A percentile compares a stretch with the other conserved stretches of the same genome.
These are phyloP conservation scores for Neofusicoccum umdonicola DNA, from an alignment of 2,329 filamentous ascomycete genomes.

Conservation along the genomic window DNA sequence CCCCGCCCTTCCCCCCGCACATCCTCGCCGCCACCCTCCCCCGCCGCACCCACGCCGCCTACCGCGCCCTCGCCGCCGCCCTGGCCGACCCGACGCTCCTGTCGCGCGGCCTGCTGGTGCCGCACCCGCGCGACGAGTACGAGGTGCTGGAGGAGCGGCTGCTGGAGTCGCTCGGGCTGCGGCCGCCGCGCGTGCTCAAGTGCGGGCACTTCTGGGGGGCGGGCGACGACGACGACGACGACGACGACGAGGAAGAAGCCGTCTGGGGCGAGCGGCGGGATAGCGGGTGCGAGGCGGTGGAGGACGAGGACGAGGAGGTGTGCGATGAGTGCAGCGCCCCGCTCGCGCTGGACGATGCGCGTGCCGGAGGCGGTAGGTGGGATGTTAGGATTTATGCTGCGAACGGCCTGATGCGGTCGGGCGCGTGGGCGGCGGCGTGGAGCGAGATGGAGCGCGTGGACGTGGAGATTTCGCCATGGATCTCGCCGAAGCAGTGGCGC, in stretches of 20 bases:
- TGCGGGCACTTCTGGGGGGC: slow-evolving; percentile 68
- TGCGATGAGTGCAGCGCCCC: slow-evolving; percentile 3
- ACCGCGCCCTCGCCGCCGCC: slow-evolving; percentile 67
- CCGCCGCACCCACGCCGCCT: slow-evolving; percentile 54
- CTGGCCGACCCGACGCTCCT: slow-evolving; percentile 67
- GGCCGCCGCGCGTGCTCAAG: slow-evolving; percentile 66
- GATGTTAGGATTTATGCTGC: slow-evolving; percentile 88
- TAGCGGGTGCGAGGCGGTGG: slow-evolving; percentile 22
- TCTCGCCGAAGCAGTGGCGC: slow-evolving; percentile 58
- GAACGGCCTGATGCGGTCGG: slow-evolving; percentile 88
- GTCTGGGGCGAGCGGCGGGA: slow-evolving; percentile 19
- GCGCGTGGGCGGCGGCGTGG: slow-evolving; percentile 93
- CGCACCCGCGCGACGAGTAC: slow-evolving; percentile 77
- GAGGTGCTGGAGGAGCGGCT: slow-evolving; percentile 76
- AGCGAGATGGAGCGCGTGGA: slow-evolving; percentile 98
- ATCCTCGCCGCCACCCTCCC: slow-evolving; percentile 49
- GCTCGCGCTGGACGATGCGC: neutral
- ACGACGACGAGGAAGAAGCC: neutral
- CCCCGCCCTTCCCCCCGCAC: slow-evolving; percentile 55
- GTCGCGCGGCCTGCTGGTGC: slow-evolving; percentile 70
- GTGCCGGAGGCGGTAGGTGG: slow-evolving; percentile 53
- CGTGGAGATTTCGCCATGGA: slow-evolving; percentile 78
- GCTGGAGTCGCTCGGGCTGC: slow-evolving; percentile 71
- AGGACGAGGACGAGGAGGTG: neutral
- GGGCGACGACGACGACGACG: slow-evolving; percentile 32